These are phyloP conservation scores for Teunomyces aglyptinius DNA, from an alignment of 805 yeast species.

Conservation along the genomic window DNA sequence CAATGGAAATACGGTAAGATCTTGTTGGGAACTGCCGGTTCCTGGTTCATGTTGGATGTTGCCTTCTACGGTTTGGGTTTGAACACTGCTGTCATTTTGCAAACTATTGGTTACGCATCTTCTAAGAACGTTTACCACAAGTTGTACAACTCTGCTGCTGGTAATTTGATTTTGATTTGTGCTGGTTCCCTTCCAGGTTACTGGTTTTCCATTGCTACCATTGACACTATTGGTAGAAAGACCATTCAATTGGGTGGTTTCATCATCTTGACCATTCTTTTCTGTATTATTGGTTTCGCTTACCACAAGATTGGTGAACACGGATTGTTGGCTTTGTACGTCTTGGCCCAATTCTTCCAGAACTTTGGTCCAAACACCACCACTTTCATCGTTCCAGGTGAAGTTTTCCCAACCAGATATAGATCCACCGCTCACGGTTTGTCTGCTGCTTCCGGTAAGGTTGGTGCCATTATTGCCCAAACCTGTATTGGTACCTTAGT, in stretches of 20 bases:
- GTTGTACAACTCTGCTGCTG: conserved; percentile 78
- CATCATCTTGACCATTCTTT: conserved; percentile 62
- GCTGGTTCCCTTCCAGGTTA: conserved; percentile 96
- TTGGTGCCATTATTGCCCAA: conserved; percentile 92
- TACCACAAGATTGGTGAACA: conserved; percentile 65
- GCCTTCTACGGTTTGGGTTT: conserved; percentile 88
- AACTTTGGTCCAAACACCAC: conserved; percentile 94
- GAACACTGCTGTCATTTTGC: conserved; percentile 75
- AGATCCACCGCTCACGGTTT: conserved; percentile 95
- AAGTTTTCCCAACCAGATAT: conserved; percentile 89
- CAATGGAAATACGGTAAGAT: conserved; percentile 89
- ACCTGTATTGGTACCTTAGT: conserved; percentile 81
- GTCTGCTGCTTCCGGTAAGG: conserved; percentile 88
- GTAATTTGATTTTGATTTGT: conserved; percentile 88
- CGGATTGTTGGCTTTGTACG: conserved; percentile 74
- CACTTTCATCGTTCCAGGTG: conserved; percentile 89
- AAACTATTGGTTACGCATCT: conserved; percentile 81
- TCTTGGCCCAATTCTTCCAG: conserved; percentile 81
- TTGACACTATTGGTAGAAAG: conserved; percentile 83
- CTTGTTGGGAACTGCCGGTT: conserved; percentile 83
- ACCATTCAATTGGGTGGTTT: conserved; percentile 79
- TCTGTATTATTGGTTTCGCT: conserved; percentile 82
- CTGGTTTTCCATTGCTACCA: conserved; percentile 78
- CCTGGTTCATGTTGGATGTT: conserved; percentile 89
- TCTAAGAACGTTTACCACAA: conserved; percentile 65